Evolutionary conservation across 306 rosid species (phyloP).

Genomic region (Vigna unguiculata): DNA sequence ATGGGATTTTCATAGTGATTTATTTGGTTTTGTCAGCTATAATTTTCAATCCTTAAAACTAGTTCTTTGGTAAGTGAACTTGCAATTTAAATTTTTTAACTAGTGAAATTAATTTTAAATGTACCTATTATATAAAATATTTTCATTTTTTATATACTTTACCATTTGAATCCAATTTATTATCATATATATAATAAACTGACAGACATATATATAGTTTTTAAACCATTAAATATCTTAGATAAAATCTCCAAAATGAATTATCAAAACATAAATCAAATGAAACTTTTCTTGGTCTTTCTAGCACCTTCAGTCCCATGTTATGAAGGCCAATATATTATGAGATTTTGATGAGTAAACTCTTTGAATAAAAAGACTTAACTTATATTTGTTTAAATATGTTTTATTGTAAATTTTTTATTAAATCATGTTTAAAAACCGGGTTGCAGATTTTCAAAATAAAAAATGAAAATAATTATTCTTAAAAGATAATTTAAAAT

Average conservation of each 20-base stretch:
- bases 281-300: not conserved
- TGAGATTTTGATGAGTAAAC: not conserved
- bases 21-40: not conserved
- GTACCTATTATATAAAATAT: not conserved
- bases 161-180: not conserved
- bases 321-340: not conserved
- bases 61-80: not conserved
- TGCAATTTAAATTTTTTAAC: not conserved
- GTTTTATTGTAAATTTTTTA: not conserved
- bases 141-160: not conserved
- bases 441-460: no score
- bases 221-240: not conserved
- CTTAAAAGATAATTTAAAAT: no score
- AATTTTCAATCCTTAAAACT: not conserved
- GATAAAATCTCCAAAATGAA: not conserved
- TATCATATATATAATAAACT: not conserved
- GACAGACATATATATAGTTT: not conserved
- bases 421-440: no score
- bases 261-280: not conserved
- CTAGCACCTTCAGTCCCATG: not conserved
- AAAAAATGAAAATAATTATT: no score
- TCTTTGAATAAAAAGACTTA: not conserved
- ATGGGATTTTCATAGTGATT: not conserved
- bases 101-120: not conserved
- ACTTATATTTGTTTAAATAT: not conserved